These are phyloP conservation scores for Arachnomyces sp. DNA, from an alignment of 2,329 filamentous ascomycete genomes.

Conservation along the genomic window DNA sequence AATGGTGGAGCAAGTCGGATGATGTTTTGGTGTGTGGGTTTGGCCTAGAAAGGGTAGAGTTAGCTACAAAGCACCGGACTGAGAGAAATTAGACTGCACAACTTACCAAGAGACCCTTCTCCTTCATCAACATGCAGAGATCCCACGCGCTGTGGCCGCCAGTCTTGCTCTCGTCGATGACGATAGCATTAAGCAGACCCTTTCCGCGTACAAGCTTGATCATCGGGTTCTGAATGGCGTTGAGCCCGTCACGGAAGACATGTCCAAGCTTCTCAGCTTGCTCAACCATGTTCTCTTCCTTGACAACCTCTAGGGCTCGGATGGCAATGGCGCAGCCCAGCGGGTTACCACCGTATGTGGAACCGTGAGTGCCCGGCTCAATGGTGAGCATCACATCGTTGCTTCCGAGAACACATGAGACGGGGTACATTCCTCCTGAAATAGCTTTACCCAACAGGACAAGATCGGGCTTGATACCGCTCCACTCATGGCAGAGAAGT, in stretches of 20 bases:
- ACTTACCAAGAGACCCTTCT: slow-evolving; percentile 84
- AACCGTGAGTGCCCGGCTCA: slow-evolving; percentile 93
- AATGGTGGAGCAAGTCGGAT: slow-evolving; percentile 95
- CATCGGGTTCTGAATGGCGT: slow-evolving; percentile 67
- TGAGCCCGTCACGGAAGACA: slow-evolving; percentile 71
- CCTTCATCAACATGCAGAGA: slow-evolving; percentile 88
- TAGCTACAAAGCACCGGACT: slow-evolving; percentile 10
- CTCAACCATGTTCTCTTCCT: slow-evolving; percentile 81
- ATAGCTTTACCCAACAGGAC: slow-evolving; percentile 95
- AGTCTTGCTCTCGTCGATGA: slow-evolving; percentile 85
- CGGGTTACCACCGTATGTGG: slow-evolving; percentile 97
- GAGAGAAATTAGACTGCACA: neutral
- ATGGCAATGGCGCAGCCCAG: slow-evolving; percentile 93
- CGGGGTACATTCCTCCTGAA: slow-evolving; percentile 98
- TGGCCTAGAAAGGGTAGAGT: slow-evolving; percentile 55
- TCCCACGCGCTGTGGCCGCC: slow-evolving; percentile 90
- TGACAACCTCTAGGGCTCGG: slow-evolving; percentile 83
- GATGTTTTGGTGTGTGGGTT: slow-evolving; percentile 97
- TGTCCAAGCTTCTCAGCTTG: slow-evolving; percentile 73
- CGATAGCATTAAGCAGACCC: slow-evolving; percentile 87
- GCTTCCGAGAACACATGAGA: slow-evolving; percentile 79
- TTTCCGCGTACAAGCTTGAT: slow-evolving; percentile 81
- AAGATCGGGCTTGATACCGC: slow-evolving; percentile 88
- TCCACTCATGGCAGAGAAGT: slow-evolving; percentile 91
- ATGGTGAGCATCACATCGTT: slow-evolving; percentile 92